A percentile compares a stretch with the other conserved stretches of the same genome.
These are phyloP conservation scores for Sanguinoderma infundibulare DNA, from an alignment of 1,284 basidiomycete species.

Conservation along the genomic window DNA sequence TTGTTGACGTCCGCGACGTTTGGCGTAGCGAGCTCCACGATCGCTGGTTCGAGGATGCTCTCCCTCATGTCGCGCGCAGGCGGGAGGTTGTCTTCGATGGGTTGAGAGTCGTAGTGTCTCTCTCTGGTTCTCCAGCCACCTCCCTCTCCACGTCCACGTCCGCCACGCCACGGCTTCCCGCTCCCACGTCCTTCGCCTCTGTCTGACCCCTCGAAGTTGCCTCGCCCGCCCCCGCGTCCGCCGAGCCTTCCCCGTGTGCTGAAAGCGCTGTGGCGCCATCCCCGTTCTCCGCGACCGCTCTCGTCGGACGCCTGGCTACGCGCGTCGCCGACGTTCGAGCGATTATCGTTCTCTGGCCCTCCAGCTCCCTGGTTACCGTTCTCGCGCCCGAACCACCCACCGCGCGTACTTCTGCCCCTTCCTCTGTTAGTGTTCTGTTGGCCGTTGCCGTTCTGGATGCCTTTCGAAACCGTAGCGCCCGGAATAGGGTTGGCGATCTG, in stretches of 20 bases:
- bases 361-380: background rate
- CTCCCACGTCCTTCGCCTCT: background rate
- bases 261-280: background rate
- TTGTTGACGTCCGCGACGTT: conserved; percentile 1
- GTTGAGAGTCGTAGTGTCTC: background rate
- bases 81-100: conserved; percentile 10
- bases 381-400: background rate
- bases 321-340: background rate
- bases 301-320: background rate
- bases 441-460: background rate
- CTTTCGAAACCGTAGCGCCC: background rate
- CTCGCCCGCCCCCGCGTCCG: background rate
- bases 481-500: background rate
- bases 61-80: conserved; percentile 18
- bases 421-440: background rate
- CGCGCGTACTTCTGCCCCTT: background rate
- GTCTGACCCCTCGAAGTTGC: background rate
- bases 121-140: background rate
- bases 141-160: background rate
- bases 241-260: background rate
- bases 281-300: background rate
- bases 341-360: background rate
- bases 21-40: conserved; percentile 5
- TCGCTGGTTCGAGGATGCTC: conserved; percentile 13
- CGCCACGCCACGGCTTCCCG: background rate